Percentiles rank a stretch among this genome's conserved stretches.
These are phyloP conservation scores for Pythium dissotocum DNA, from an alignment of 352 stramenopile genomes.

Conservation along the genomic window DNA sequence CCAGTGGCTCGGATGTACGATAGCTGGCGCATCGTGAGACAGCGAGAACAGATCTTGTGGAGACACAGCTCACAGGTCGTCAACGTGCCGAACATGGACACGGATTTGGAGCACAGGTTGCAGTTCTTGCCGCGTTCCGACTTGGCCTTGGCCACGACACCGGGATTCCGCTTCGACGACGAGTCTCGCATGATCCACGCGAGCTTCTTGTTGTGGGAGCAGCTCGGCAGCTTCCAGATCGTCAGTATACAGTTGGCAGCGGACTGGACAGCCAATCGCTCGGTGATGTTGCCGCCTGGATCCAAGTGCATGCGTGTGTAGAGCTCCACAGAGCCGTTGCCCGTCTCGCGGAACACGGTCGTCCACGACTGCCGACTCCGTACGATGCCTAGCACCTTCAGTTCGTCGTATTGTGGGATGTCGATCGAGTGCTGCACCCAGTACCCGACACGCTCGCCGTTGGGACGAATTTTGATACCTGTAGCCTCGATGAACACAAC, in stretches of 20 bases:
- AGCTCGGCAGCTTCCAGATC: constrained; percentile 24
- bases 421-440: constrained; percentile 20
- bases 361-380: constrained; percentile 21
- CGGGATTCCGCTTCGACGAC: constrained; percentile 13
- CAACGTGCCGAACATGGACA: constrained; percentile 29
- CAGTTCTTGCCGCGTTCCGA: constrained; percentile 21
- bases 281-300: constrained; percentile 16
- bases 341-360: constrained; percentile 15
- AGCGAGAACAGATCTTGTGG: constrained; percentile 32
- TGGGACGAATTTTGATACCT: constrained; percentile 11
- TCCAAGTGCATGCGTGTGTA: constrained; percentile 18
- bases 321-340: constrained; percentile 18
- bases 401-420: constrained; percentile 17
- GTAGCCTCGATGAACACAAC: constrained; percentile 22
- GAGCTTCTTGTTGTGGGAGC: constrained; percentile 42
- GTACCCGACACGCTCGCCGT: constrained; percentile 21
- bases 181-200: constrained; percentile 29
- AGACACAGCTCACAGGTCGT: constrained; percentile 32
- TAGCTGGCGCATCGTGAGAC: constrained; percentile 30
- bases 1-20: constrained; percentile 24
- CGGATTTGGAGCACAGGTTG: constrained; percentile 28
- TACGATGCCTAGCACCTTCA: constrained; percentile 19
- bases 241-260: constrained; percentile 26
- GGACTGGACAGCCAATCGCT: constrained; percentile 17
- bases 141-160: constrained; percentile 20